A percentile compares a stretch with the other conserved stretches of the same genome.
phyloP scores from a whole-genome alignment of 768 basidiomycete genomes.

The Dendrothele bispora region DNA sequence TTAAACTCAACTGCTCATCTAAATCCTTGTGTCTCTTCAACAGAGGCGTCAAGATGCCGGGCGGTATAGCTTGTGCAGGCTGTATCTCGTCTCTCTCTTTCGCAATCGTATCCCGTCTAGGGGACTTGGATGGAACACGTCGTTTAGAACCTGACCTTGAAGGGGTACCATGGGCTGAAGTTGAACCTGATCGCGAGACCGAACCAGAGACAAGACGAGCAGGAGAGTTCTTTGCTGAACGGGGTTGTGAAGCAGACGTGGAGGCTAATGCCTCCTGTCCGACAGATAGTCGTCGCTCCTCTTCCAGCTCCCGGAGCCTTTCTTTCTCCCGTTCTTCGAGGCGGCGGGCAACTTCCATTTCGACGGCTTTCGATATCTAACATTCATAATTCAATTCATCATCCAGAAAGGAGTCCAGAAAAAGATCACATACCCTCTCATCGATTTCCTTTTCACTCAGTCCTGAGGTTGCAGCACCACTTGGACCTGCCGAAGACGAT shows the following conservation, averaged over 20 bases:
- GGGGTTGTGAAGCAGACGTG: too few species aligned
- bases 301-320: constrained; percentile 25
- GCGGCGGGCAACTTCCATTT: constrained; percentile 70
- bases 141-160: too few species aligned
- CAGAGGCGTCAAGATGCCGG: constrained; percentile 58
- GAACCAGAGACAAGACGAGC: too few species aligned
- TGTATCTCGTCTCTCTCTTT: background rate
- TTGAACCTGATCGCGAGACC: too few species aligned
- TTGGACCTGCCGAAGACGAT: background rate
- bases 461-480: constrained; percentile 22
- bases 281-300: constrained; percentile 14
- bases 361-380: constrained; percentile 74
- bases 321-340: constrained; percentile 50
- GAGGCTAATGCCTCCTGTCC: too few species aligned
- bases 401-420: background rate
- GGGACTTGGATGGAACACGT: background rate
- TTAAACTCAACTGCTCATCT: constrained; percentile 63
- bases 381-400: constrained; percentile 1
- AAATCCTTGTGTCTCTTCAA: constrained; percentile 66
- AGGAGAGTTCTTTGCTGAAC: too few species aligned
- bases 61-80: constrained; percentile 28
- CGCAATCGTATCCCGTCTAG: background rate
- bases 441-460: constrained; percentile 76
- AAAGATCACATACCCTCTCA: constrained; percentile 56
- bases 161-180: too few species aligned